Evolutionary conservation across 129 eudicot genomes (phyloP), one percentile per base, ranked within the genome.

Genomic region (Flaveria ramosissima): DNA sequence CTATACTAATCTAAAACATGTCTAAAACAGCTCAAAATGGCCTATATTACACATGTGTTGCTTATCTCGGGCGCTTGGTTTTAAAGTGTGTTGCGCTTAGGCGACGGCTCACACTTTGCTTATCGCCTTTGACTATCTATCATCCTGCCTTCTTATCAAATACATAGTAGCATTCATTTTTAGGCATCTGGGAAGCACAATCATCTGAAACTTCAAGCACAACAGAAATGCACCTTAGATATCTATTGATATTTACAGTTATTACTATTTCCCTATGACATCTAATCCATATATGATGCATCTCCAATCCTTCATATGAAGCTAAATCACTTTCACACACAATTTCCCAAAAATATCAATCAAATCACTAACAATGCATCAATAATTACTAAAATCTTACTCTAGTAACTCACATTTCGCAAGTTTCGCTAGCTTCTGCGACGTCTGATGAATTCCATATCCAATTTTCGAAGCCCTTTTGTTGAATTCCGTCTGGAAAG

Each of bases 381-480:
- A 1, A 62, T 2, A 47, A 15, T 10, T 70, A 56, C 39, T 17
- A 47, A 81, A 36, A 60, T 26, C 16, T 1, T 1, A 26, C 51
- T 19, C 60, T 7, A 63, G 53, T 1, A 32, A 83, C 89, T 84
- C 83, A 93, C 98, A 86, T 83, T 88, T 85, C 0, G 98, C 96
- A 6, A 93, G 89, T 77, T 90, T 93, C 5, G 95, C 84, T n/a
- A 93, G 92, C 86, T 93, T 90, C 86, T 86, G 92, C 56, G 98
- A 93, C 13, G 98, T 90, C 81, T 93, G 98, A 47, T 93, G 98
- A 45, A 93, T 90, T 39, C 95, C 97, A 13, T 81, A 88, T 78
- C 96, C 97, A 56, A 93, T 90, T 73, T 89, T 90, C 1, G 98
- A 88, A n/a, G 98, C 98, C 60, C 92, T 67, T 52, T 83, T 72